Evolutionary conservation across 768 basidiomycete species (phyloP), one percentile per base, ranked within the genome.

Genomic region (Russula compacta): DNA sequence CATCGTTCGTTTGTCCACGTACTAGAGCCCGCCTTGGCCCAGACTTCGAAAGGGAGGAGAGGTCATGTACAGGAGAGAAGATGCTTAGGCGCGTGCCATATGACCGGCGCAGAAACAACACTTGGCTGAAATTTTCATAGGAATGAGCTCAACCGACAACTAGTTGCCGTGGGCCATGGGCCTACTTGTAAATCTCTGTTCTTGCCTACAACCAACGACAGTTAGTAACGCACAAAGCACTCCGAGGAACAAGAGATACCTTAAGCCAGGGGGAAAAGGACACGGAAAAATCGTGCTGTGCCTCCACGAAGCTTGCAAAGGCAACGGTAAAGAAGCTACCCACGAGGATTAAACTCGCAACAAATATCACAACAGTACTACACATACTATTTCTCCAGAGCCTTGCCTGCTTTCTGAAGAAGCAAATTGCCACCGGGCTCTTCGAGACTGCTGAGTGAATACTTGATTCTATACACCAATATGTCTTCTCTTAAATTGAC

Each of bases 181-280:
- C 89, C 71, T 69, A 92, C 93, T 91, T 97, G 85, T 88, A 92
- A 17, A 99, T 92, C 70, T 98, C 97, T 2, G 89, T 85, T 46
- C 95, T 81, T 1, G 83, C 75, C 84, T 89, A 52, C 15, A 6
- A 43, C 48, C 47, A n/a, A 14, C 9, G 46, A 24, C 36, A 15
- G 29, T 63, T 32, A 43, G 48, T 14, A 21, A 59, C 24, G 8
- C 7, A 38, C 19, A 15, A 50, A 56, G 15, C n/a, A 17, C n/a
- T 35, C 21, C 4, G 17, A 42, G n/a, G 8, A 19, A 49, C 35
- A 17, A 49, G 5, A 68, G 76, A 35, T 36, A 87, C 89, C 80
- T 86, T 86, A 38, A 97, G 73, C 94, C 94, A 98, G n/a, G 81
- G 77, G 0, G 86, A 86, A 71, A 98, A 98, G 11, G 80, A 84